Evolutionary conservation across 1,284 basidiomycete genomes (phyloP).

Genomic region (Ustilago sp.): DNA sequence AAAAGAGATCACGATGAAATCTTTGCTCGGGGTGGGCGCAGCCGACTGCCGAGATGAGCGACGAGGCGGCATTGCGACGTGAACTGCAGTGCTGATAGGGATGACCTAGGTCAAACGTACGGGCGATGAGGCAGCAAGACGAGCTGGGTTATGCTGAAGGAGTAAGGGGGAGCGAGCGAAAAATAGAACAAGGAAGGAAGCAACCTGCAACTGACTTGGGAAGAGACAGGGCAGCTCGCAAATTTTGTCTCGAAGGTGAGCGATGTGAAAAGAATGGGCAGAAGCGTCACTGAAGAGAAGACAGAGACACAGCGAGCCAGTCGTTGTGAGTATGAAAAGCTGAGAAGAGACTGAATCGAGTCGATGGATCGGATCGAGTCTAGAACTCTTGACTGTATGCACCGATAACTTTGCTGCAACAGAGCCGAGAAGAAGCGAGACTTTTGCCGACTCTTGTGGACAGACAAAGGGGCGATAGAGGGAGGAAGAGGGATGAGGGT

Average conservation of each 20-base stretch:
- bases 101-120: neutral
- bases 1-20: slow-evolving; percentile 34
- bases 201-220: neutral
- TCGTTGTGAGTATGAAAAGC: slow-evolving; percentile 4
- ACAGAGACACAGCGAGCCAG: slow-evolving; percentile 14
- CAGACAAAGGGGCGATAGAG: neutral
- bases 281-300: neutral
- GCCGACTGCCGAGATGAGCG: slow-evolving; percentile 35
- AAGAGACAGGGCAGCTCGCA: neutral
- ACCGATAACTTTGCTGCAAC: neutral
- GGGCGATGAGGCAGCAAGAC: neutral
- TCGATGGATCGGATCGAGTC: neutral
- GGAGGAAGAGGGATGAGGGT: neutral
- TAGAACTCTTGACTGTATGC: slow-evolving; percentile 12
- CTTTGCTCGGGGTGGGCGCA: slow-evolving; percentile 12
- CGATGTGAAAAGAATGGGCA: neutral
- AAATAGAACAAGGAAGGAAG: neutral
- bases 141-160: neutral
- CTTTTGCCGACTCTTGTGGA: neutral
- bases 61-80: slow-evolving; percentile 35
- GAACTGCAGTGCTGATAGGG: neutral
- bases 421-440: neutral
- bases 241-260: neutral
- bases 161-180: neutral
- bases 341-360: neutral